phyloP scores from a whole-genome alignment of 352 stramenopile genomes.

The Globisporangium irregulare region DNA sequence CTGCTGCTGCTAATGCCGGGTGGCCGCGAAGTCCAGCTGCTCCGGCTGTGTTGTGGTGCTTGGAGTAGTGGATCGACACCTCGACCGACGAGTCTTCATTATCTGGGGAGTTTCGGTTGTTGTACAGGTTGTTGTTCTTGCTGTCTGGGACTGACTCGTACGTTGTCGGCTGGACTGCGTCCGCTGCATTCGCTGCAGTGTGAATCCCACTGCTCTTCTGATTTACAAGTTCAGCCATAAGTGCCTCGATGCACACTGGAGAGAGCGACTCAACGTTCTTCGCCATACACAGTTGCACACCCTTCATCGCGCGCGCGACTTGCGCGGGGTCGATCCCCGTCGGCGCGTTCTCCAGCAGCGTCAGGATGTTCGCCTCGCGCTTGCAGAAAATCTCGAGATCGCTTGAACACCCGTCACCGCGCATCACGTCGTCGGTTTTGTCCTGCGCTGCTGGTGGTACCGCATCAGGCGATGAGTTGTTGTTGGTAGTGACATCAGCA shows the following conservation, averaged over 20 bases:
- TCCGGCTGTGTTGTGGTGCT: constrained; percentile 33
- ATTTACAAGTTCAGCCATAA: constrained; percentile 29
- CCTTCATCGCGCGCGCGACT: constrained; percentile 38
- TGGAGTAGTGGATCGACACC: constrained; percentile 56
- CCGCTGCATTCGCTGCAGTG: not conserved
- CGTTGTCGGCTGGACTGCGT: constrained; percentile 8
- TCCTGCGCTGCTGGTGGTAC: not conserved
- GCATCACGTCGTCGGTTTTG: not conserved
- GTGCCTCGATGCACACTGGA: constrained; percentile 40
- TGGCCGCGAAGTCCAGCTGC: constrained; percentile 27
- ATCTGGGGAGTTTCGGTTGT: constrained; percentile 7
- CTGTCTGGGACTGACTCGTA: not conserved
- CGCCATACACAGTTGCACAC: constrained; percentile 52
- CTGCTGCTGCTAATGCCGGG: constrained; percentile 19
- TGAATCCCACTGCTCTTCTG: constrained; percentile 11
- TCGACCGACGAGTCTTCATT: constrained; percentile 57
- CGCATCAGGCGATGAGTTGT: not conserved
- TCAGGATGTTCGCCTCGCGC: constrained; percentile 44
- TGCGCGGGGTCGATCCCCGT: constrained; percentile 29
- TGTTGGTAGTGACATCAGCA: not conserved
- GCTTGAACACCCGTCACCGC: constrained; percentile 27
- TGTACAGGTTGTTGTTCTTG: constrained; percentile 13
- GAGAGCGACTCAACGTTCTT: constrained; percentile 52
- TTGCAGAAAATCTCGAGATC: constrained; percentile 44
- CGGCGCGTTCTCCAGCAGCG: constrained; percentile 39